Percentiles rank a stretch among this genome's conserved stretches.
phyloP scores from a whole-genome alignment of 2,329 filamentous ascomycete species.

The Dothistroma septosporum region DNA sequence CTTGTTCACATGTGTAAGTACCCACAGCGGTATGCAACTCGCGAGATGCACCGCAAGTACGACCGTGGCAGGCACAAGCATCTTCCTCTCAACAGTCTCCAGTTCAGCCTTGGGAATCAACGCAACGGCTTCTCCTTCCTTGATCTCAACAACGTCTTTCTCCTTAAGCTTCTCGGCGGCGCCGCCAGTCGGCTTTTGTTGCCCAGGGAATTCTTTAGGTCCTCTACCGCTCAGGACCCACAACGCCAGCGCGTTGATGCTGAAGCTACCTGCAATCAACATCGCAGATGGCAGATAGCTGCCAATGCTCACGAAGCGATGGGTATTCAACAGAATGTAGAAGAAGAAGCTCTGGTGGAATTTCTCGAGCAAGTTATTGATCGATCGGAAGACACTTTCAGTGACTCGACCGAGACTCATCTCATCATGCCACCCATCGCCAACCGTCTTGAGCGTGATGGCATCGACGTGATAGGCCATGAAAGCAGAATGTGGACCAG shows the following conservation, averaged over 20 bases:
- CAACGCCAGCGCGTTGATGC: conserved; percentile 88
- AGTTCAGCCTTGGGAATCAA: conserved; percentile 39
- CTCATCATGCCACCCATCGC: conserved; percentile 93
- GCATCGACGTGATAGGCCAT: conserved; percentile 98
- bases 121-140: conserved; percentile 35
- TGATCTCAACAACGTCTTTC: conserved; percentile 35
- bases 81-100: conserved; percentile 55
- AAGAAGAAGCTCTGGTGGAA: conserved; percentile 99
- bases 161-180: conserved; percentile 34
- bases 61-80: conserved; percentile 69
- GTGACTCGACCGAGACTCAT: conserved; percentile 89
- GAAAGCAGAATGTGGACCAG: conserved; percentile 89
- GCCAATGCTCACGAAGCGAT: conserved; percentile 94
- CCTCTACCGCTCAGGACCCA: conserved; percentile 77
- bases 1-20: conserved; percentile 73
- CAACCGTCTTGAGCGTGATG: conserved; percentile 84
- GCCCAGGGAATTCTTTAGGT: conserved; percentile 30
- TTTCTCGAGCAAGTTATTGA: conserved; percentile 96
- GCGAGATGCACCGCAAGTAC: conserved; percentile 71
- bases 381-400: conserved; percentile 83
- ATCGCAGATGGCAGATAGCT: conserved; percentile 98
- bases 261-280: conserved; percentile 90
- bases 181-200: conserved; percentile 21
- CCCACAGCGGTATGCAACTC: conserved; percentile 73
- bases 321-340: conserved; percentile 85